Base-by-base conservation (phyloP, 257 asterid species). In the Solanum boliviense region DNA sequence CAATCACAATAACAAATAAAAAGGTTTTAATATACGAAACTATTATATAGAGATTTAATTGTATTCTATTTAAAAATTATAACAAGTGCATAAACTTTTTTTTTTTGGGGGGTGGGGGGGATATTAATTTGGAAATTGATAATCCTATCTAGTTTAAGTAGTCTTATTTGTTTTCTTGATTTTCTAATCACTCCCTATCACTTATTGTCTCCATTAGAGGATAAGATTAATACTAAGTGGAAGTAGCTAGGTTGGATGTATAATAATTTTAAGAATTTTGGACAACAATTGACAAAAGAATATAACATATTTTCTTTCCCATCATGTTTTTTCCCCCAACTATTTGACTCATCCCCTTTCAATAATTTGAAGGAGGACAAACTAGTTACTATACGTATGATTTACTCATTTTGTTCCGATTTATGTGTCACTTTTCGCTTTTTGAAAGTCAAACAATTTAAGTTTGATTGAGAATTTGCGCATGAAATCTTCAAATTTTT, bases 261-360 rank as follows among this genome's bases (percentile, higher is more conserved):
- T 9, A 79, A 60, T 60, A 78, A 48, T 76, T 87, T 88, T 72
- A 62, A 31, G 12, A 52, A n/a, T 90, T 13, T 87, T 20, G 90
- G 41, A 27, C 56, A 90, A 91, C 82, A 46, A 87, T 70, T 38
- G 25, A 9, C 67, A 88, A 90, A 91, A 92, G 89, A 87, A 38
- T 60, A 35, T 56, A 78, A 58, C 87, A 83, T 32, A 62, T 29
- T 48, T 70, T 78, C 39, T 82, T 87, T 27, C 56, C 35, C 83
- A 58, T n/a, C 75, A 34, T 56, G 76, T 41, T 78, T 29, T n/a
- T 39, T 1, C 2, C 7, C 44, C 1, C n/a, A 78, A 41, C 15
- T 13, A n/a, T 41, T 78, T 78, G 36, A 46, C 36, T 41, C 46
- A 78, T 78, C 15, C 84, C 23, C 62, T 41, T 16, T 11, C 16